Evolutionary conservation across 169 alveolate genomes (phyloP).

Genomic region (Plasmodium billcollinsi): DNA sequence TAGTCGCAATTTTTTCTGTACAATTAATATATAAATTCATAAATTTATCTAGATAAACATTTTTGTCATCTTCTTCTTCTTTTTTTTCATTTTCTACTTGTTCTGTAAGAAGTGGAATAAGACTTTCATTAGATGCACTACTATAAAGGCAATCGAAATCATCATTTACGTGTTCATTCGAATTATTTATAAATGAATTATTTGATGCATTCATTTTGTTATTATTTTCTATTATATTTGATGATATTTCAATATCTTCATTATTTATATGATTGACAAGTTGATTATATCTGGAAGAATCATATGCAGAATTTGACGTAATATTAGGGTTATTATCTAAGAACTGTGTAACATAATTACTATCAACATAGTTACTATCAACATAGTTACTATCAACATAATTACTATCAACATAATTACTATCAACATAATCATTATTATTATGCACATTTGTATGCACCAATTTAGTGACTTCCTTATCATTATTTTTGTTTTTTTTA

Average conservation of each 20-base stretch:
- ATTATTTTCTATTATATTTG: background rate
- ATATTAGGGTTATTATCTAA: too few species aligned
- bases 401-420: background rate
- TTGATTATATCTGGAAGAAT: too few species aligned
- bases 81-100: background rate
- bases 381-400: background rate
- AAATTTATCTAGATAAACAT: constrained; percentile 46
- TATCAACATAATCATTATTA: background rate
- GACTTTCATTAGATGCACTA: constrained; percentile 20
- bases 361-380: background rate
- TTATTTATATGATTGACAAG: background rate
- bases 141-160: constrained; percentile 2
- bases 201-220: background rate
- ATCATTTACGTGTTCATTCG: constrained; percentile 1
- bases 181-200: background rate
- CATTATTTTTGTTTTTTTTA: background rate
- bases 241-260: background rate
- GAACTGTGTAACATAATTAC: too few species aligned
- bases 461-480: background rate
- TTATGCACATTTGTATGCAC: background rate
- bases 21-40: constrained; percentile 45
- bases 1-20: constrained; percentile 13
- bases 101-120: background rate
- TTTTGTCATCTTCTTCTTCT: constrained; percentile 6
- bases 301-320: too few species aligned